A percentile compares a stretch with the other conserved stretches of the same genome.
Conservation (phyloP, 305 asterid species). For the Fraxinus angustifolia region DNA sequence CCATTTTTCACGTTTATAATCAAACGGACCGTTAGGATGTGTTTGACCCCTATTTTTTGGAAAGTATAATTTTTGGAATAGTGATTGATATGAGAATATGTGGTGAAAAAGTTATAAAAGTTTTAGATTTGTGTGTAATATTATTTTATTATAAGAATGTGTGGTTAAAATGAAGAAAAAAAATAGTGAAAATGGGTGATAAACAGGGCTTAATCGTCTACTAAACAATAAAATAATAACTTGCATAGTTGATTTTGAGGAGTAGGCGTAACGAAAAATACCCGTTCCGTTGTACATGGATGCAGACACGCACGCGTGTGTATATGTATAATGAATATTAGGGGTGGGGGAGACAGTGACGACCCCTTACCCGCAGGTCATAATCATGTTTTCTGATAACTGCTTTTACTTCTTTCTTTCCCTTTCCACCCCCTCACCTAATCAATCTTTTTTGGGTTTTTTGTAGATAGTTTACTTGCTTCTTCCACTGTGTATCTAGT, state of each 20-base stretch:
- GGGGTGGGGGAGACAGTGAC: background rate
- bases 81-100: too few species aligned
- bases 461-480: background rate
- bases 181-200: too few species aligned
- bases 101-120: too few species aligned
- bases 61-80: too few species aligned
- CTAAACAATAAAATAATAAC: background rate
- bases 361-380: background rate
- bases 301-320: background rate
- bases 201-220: background rate
- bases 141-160: too few species aligned
- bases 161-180: too few species aligned
- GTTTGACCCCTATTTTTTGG: too few species aligned
- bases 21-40: too few species aligned
- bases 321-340: background rate
- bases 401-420: background rate
- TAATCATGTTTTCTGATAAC: background rate
- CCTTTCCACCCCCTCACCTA: background rate
- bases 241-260: background rate
- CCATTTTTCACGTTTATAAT: too few species aligned
- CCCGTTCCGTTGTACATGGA: background rate
- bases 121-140: too few species aligned
- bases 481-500: background rate
- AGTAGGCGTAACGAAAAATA: background rate
- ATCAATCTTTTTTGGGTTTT: background rate